Base-by-base conservation (phyloP, 768 basidiomycete species). In the Mycena albidolilacea region DNA sequence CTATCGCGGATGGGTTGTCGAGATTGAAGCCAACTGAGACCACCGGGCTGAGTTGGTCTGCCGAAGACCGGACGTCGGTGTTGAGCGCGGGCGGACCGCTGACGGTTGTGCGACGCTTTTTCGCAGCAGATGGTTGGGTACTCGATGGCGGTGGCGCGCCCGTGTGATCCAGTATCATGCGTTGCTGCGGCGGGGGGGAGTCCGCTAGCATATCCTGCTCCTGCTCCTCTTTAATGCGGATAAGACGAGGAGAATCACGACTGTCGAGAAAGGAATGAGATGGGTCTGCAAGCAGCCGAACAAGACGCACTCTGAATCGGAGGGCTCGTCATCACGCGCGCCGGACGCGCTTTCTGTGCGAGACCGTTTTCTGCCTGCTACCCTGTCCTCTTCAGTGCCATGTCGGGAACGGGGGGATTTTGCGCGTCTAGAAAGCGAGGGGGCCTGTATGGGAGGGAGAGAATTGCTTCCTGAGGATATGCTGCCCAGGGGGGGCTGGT, bases 71-170 rank as follows among this genome's bases (percentile, higher is more conserved):
- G 63, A 89, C 85, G 76, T 90, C 85, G 41, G 90, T 89, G 78
- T 90, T 88, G 76, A 90, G 85, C 50, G 86, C 83, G 72, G 89
- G 87, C 1, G 88, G 82, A 70, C 92, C 91, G 78, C 88, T 90
- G 80, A 93, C 85, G 52, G 93, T 94, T 71, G 92, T 89, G 55
- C 93, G 90, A 74, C 93, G 90, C 74, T 87, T 91, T 87, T 93
- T 92, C 37, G 84, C 80, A 7, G 87, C 86, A 30, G 85, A 83
- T 5, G 88, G 87, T 60, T 80, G 85, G 43, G 83, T 73, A 69
- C 78, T 80, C 58, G 89, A 86, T 0, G 87, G 84, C 38, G 86
- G 79, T 15, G 85, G 87, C 11, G 84, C 80, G 68, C 77, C 77
- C 14, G 68, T 57, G 21, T 65, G 64, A 17, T 73, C 72, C 37